Evolutionary conservation across 345 rosid species (phyloP).

Genomic region (Citrus trifoliata): DNA sequence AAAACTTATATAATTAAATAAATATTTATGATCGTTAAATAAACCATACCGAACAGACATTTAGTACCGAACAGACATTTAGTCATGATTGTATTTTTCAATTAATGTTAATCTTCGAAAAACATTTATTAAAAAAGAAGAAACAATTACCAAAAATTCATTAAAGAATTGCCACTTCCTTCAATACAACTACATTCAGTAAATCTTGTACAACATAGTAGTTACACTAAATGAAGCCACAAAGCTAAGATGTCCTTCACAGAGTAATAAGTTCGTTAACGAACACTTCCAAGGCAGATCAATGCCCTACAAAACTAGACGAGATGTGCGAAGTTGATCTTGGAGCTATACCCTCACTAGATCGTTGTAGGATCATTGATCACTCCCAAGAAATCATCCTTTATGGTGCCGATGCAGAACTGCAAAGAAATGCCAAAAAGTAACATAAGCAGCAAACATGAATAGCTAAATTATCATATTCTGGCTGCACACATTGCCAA

Average conservation of each 20-base stretch:
- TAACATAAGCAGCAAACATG: neutral
- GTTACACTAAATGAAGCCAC: too few relatives aligned
- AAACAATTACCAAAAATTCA: too few relatives aligned
- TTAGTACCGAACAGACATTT: too few relatives aligned
- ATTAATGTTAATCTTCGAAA: too few relatives aligned
- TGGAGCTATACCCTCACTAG: conserved; percentile 21
- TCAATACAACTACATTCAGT: conserved; percentile 57
- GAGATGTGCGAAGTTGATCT: neutral
- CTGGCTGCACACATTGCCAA: too few relatives aligned
- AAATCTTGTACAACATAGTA: neutral
- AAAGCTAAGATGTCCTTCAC: neutral
- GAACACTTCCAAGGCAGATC: neutral
- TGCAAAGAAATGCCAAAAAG: conserved; percentile 30
- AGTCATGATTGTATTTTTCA: too few relatives aligned
- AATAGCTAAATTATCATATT: neutral
- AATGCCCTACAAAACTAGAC: neutral
- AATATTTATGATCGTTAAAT: too few relatives aligned
- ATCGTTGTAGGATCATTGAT: conserved; percentile 76
- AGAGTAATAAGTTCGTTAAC: neutral
- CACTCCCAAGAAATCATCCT: conserved; percentile 93
- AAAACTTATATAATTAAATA: too few relatives aligned
- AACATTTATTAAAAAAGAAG: too few relatives aligned
- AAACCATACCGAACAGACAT: too few relatives aligned
- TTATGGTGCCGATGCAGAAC: conserved; percentile 96
- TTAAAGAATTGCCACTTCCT: conserved; percentile 50